Conservation (phyloP, 2,329 filamentous ascomycete species). For the Pseudocercospora fuligena region DNA sequence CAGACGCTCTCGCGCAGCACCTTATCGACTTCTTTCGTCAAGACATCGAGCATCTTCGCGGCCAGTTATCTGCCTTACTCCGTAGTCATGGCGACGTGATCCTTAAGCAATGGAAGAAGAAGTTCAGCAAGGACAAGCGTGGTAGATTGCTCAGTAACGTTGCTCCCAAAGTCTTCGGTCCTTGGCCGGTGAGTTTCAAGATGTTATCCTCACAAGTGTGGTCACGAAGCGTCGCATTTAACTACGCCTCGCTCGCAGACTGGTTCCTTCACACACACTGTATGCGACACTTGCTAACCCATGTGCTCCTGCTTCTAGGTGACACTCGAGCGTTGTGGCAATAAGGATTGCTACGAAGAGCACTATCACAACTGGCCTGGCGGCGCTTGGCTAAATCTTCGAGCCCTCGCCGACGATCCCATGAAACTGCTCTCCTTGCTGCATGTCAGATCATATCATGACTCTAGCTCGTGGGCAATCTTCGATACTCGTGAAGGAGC, state of each 20-base stretch:
- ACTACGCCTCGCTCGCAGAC: too few relatives aligned
- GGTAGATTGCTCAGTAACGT: not conserved
- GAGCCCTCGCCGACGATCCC: not conserved
- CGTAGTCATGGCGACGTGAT: not conserved
- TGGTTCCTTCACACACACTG: too few relatives aligned
- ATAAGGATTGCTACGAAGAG: not conserved
- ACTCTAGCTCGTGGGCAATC: not conserved
- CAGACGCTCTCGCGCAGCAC: conserved; percentile 8
- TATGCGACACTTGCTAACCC: too few relatives aligned
- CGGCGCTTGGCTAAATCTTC: not conserved
- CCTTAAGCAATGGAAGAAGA: not conserved
- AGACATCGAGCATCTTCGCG: conserved; percentile 4
- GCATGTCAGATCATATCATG: not conserved
- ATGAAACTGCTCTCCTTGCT: conserved; percentile 1
- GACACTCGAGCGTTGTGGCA: not conserved
- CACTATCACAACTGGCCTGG: not conserved
- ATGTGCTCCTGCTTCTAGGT: too few relatives aligned
- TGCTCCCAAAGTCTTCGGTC: not conserved
- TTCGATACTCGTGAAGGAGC: not conserved
- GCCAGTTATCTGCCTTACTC: not conserved
- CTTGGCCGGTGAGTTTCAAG: not conserved
- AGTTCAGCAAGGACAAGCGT: not conserved
- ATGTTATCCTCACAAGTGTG: not conserved
- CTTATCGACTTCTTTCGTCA: conserved; percentile 3
- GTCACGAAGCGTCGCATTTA: too few relatives aligned